Conservation (phyloP, 768 basidiomycete species). For the Lyophyllum atratum region DNA sequence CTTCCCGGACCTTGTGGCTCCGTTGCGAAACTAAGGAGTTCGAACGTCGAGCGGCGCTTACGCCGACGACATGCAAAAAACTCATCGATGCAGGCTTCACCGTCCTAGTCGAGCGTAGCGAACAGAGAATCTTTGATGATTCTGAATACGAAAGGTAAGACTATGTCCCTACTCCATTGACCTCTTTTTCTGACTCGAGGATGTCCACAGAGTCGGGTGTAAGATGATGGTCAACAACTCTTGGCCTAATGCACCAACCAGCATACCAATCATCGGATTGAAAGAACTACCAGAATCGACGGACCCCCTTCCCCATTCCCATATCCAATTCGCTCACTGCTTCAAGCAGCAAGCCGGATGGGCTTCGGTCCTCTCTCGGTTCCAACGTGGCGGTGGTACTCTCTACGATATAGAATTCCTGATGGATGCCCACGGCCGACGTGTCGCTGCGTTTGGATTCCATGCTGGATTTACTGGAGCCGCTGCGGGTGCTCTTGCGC, state of each 20-base stretch:
- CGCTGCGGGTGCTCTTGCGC: constrained; percentile 84
- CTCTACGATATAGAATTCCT: constrained; percentile 97
- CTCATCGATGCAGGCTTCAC: constrained; percentile 90
- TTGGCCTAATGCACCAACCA: constrained; percentile 80
- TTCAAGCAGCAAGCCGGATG: constrained; percentile 96
- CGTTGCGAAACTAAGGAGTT: constrained; percentile 97
- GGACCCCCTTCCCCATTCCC: constrained; percentile 86
- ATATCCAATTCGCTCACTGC: constrained; percentile 98
- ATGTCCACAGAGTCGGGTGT: constrained; percentile 76
- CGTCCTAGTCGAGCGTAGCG: constrained; percentile 89
- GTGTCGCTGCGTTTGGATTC: constrained; percentile 97
- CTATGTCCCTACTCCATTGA: not conserved
- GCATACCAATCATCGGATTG: constrained; percentile 86
- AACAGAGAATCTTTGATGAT: constrained; percentile 93
- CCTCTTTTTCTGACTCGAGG: constrained; percentile 6
- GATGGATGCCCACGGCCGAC: constrained; percentile 77
- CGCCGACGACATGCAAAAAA: constrained; percentile 86
- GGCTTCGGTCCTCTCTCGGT: constrained; percentile 83
- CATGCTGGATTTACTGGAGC: constrained; percentile 98
- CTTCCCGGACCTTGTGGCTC: constrained; percentile 75
- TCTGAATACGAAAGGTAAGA: constrained; percentile 90
- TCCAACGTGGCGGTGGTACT: constrained; percentile 78
- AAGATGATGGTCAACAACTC: constrained; percentile 83
- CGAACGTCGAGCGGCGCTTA: constrained; percentile 90
- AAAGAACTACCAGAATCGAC: constrained; percentile 91